Conservation (phyloP, 441 rosid genomes). For the Viola pubescens region DNA sequence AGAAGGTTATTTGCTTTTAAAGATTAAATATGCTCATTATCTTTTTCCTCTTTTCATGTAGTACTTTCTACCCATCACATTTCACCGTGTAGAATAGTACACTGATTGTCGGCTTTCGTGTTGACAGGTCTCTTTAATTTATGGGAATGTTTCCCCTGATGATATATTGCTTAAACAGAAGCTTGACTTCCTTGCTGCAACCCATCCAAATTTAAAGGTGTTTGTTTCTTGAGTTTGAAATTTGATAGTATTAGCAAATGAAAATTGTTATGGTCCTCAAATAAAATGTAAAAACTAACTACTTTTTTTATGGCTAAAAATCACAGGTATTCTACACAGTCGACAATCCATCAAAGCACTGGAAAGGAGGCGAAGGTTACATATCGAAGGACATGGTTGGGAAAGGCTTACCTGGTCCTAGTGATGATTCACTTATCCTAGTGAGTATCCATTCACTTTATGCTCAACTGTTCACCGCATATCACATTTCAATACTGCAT, state of each 20-base stretch:
- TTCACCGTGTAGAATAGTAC: background rate
- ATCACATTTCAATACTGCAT: background rate
- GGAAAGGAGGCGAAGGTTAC: slow-evolving; percentile 93
- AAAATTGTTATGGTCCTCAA: background rate
- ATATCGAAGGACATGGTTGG: slow-evolving; percentile 67
- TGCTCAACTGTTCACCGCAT: slow-evolving; percentile 3
- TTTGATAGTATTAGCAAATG: background rate
- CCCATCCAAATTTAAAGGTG: slow-evolving; percentile 89
- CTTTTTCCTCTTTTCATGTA: slow-evolving; percentile 7
- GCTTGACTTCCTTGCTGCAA: slow-evolving; percentile 70
- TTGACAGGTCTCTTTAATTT: slow-evolving; percentile 67
- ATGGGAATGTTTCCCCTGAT: slow-evolving; percentile 92
- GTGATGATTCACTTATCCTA: slow-evolving; percentile 77
- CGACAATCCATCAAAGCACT: slow-evolving; percentile 71
- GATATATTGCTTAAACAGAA: slow-evolving; percentile 86
- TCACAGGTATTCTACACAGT: slow-evolving; percentile 76
- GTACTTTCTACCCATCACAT: slow-evolving; percentile 5
- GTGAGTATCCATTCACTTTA: slow-evolving; percentile 34
- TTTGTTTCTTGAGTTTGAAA: slow-evolving; percentile 5
- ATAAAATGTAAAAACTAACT: background rate
- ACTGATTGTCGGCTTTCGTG: slow-evolving; percentile 4
- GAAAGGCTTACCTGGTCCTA: slow-evolving; percentile 81
- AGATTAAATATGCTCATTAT: slow-evolving; percentile 7
- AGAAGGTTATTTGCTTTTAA: slow-evolving; percentile 4
- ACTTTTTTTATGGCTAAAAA: slow-evolving; percentile 9